Base-by-base conservation (phyloP, 495 filamentous ascomycete species). In the Symbiotaphrina buchneri region DNA sequence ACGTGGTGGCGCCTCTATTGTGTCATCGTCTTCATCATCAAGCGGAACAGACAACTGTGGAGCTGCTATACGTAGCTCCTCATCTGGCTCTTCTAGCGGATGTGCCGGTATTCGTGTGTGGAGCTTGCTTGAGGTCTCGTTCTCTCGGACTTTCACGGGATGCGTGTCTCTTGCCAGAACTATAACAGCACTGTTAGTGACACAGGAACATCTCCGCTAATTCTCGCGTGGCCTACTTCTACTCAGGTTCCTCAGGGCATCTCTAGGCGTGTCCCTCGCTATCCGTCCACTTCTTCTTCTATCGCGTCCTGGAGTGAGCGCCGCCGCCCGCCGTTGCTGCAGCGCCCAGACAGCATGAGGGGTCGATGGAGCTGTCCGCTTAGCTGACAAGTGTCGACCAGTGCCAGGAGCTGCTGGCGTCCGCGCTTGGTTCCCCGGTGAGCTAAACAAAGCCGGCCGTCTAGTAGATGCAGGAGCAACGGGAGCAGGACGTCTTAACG, bases 181-280 rank as follows among this genome's bases (percentile, higher is more conserved):
- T 51, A 14, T 33, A 10, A 32, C 15, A 5, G 28, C 2, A 6
- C 4, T 4, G n/a, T 10, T 27, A 34, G 26, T 13, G 2, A 29
- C 1, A 23, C 3, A 33, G 3, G n/a, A 29, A n/a, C 25, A 33
- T 18, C 10, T 11, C 2, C 22, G 3, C 37, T 27, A 45, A 22
- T 11, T 6, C 35, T 19, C 19, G 8, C 2, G 10, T 19, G 14
- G 38, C 46, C 17, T 54, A 49, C 65, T 55, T 50, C 56, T 65
- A 31, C 74, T 71, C 6, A 87, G 54, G 32, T 68, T 65, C 18
- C 68, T 60, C 18, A 85, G 45, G 14, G 69, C 54, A 44, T 82
- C 71, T 32, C 76, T 68, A 4, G 76, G 76, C 4, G 79, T 81
- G 47, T 83, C 77, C 27, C 77, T 63, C 42, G 74, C 68, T 36